Base-by-base conservation (phyloP, 2,329 filamentous ascomycete species). In the Aspergillus aculeatus region DNA sequence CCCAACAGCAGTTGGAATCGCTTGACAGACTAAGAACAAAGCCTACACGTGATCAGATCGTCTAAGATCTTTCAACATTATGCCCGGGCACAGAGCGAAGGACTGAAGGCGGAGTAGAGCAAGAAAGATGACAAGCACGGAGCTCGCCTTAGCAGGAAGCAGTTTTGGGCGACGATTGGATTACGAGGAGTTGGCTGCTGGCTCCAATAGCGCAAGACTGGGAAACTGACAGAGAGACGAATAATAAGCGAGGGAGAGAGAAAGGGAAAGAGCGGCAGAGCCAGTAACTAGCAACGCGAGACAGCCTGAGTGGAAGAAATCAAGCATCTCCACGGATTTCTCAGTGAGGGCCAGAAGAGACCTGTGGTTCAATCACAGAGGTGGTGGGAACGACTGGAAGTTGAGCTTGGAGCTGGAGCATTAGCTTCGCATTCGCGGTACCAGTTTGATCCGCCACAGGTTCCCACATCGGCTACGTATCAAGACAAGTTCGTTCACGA, bases 281-380 rank as follows among this genome's bases (percentile, higher is more conserved):
- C 38, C 38, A 44, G 38, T 16, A 19, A 19, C 9, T 5, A 29
- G 52, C 24, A 14, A 11, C 24, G 52, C 7, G 11, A 54, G 52
- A 31, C 38, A 12, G 24, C 51, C 49, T 24, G 26, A 49, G 41
- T 31, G 52, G 54, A 50, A 47, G 53, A 44, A 55, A 51, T 31
- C 54, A 57, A 38, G 51, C 48, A 60, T 57, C 32, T 50, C 31
- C 41, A 52, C 47, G 50, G 47, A 54, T 53, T 54, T 47, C 38
- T 58, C 48, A 38, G 21, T 14, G 31, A 47, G 16, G 32, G n/a
- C 38, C 5, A 26, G 19, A 6, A 19, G 26, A 23, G 24, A 41
- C 50, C 32, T 31, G 23, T 47, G 35, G 38, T 41, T n/a, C 38
- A 41, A 41, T 41, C 38, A 6, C 38, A 19, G 3, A n/a, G 38